Base-by-base conservation (phyloP, 345 rosid species). In the Hibiscus mutabilis region DNA sequence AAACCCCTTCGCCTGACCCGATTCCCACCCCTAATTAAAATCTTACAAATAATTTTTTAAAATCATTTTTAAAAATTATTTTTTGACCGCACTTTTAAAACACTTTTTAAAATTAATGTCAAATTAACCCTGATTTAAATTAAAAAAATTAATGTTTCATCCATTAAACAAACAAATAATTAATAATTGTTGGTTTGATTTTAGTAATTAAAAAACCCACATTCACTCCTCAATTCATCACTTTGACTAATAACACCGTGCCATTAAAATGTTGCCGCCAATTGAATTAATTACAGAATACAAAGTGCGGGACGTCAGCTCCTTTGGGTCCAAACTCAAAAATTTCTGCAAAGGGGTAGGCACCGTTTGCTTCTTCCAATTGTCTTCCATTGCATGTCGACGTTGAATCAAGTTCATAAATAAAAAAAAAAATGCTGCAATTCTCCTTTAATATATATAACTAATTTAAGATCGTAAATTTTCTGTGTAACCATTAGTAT, bases 341-440 rank as follows among this genome's bases (percentile, higher is more conserved):
- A 27, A 3, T 14, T 22, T 65, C 19, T 44, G 59, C 59, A 25
- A 31, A 3, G 6, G 47, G 18, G 16, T 33, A 7, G 63, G 64
- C 64, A 59, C 56, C 66, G 66, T 40, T 58, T 13, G 12, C 73
- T 22, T 70, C 65, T 40, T 58, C 64, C 3, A 70, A 49, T 70
- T 70, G 31, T 15, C 65, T 14, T 70, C 64, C 46, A 42, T 10
- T 11, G 46, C 46, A 27, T 0, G 12, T 24, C 24, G 6, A 12
- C 70, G 37, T 25, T 21, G 8, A 57, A 57, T 42, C 9, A 22
- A 57, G 12, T 55, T 4, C 10, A n/a, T 5, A 51, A 55, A 51
- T 52, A 18, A 68, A 27, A 49, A 13, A 49, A 67, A 15, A 60
- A 52, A 13, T 51, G 46, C 44, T 51, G 57, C 57, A 19, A 21